Evolutionary conservation across 2,329 filamentous ascomycete genomes (phyloP).

Genomic region (Camptophora hylomeconis): DNA sequence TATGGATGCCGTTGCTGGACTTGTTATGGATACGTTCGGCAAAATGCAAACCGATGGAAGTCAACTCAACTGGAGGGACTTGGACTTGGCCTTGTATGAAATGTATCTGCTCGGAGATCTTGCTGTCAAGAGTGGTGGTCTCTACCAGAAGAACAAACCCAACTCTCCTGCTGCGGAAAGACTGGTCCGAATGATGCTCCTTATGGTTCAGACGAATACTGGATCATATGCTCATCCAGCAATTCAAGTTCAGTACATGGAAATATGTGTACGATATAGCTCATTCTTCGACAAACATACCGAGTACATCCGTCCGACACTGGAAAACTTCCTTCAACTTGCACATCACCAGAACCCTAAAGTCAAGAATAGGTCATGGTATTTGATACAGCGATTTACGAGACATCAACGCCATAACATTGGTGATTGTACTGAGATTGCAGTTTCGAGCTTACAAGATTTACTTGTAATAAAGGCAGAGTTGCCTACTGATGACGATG

Average conservation of each 20-base stretch:
- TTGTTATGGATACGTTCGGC: slow-evolving; percentile 79
- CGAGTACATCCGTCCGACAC: slow-evolving; percentile 66
- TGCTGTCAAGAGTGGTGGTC: slow-evolving; percentile 71
- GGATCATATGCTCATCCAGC: slow-evolving; percentile 78
- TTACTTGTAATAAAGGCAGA: slow-evolving; percentile 85
- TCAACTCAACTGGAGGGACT: slow-evolving; percentile 82
- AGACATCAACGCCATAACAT: slow-evolving; percentile 76
- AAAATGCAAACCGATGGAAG: slow-evolving; percentile 60
- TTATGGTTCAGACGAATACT: slow-evolving; percentile 85
- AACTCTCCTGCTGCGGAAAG: slow-evolving; percentile 67
- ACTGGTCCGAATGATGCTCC: slow-evolving; percentile 82
- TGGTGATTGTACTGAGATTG: slow-evolving; percentile 76
- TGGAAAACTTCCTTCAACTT: slow-evolving; percentile 83
- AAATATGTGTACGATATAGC: slow-evolving; percentile 90
- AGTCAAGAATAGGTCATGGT: slow-evolving; percentile 87
- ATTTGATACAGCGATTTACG: slow-evolving; percentile 84
- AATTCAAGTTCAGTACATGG: slow-evolving; percentile 93
- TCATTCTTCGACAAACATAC: slow-evolving; percentile 81
- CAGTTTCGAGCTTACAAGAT: slow-evolving; percentile 82
- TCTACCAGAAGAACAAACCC: slow-evolving; percentile 76
- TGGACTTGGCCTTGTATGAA: slow-evolving; percentile 86
- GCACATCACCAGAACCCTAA: slow-evolving; percentile 80
- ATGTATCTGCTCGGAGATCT: slow-evolving; percentile 94
- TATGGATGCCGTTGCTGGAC: slow-evolving; percentile 71
- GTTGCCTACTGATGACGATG: slow-evolving; percentile 60